Conservation (phyloP, 2,329 filamentous ascomycete species). For the Monosporascus ibericus region DNA sequence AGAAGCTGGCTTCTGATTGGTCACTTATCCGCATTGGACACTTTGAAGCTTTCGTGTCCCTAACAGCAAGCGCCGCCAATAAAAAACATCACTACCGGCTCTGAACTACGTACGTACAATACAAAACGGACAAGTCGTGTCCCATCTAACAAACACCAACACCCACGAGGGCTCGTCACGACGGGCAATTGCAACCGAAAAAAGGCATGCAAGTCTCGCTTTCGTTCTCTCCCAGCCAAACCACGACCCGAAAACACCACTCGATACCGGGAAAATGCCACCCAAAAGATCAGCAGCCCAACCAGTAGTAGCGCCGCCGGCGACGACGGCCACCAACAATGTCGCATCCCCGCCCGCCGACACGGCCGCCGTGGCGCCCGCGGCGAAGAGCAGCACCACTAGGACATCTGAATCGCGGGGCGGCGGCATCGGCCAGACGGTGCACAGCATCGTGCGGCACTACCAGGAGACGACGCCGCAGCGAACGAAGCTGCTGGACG, state of each 20-base stretch:
- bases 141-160: constrained; percentile 6
- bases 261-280: constrained; percentile 34
- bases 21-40: neutral
- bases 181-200: too few relatives aligned
- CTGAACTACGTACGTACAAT: neutral
- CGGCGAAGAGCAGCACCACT: constrained; percentile 12
- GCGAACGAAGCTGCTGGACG: constrained; percentile 85
- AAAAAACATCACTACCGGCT: neutral
- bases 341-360: constrained; percentile 10
- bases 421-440: constrained; percentile 51
- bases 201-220: neutral
- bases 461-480: constrained; percentile 80
- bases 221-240: constrained; percentile 5
- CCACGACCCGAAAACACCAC: constrained; percentile 3
- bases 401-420: neutral
- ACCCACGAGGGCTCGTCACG: constrained; percentile 1
- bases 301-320: constrained; percentile 9
- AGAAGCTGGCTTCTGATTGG: neutral
- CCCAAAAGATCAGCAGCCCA: constrained; percentile 41
- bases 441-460: constrained; percentile 65
- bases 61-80: constrained; percentile 6
- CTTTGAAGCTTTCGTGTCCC: constrained; percentile 31
- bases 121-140: neutral
- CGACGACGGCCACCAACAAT: constrained; percentile 11
- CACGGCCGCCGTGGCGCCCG: constrained; percentile 16